phyloP scores from a whole-genome alignment of 1,284 basidiomycete species.

The Ustanciosporium gigantosporum region DNA sequence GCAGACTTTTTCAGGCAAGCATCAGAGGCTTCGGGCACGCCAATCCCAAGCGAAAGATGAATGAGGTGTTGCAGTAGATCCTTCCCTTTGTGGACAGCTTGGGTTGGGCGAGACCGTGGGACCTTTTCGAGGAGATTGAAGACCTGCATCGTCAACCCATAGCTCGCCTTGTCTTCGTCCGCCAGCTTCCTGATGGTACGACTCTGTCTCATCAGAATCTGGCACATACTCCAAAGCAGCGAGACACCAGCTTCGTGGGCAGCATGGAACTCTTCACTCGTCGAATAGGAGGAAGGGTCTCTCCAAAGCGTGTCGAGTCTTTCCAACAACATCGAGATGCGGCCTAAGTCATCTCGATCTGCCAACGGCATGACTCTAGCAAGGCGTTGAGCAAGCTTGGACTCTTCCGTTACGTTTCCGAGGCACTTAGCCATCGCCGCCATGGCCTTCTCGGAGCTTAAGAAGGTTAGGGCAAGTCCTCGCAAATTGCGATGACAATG shows the following conservation, averaged over 20 bases:
- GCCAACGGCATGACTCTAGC: constrained; percentile 7
- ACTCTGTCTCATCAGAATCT: constrained; percentile 3
- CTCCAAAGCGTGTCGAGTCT: constrained; percentile 16
- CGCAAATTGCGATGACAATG: constrained; percentile 1
- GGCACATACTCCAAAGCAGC: constrained; percentile 10
- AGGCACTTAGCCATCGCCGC: background rate
- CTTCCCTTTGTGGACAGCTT: background rate
- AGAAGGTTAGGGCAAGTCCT: background rate
- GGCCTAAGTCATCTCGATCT: background rate
- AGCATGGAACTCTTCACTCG: background rate
- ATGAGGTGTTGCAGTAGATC: constrained; percentile 3
- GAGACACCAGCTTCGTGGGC: constrained; percentile 2
- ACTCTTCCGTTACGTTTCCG: background rate
- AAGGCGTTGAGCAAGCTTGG: constrained; percentile 4
- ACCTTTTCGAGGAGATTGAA: background rate
- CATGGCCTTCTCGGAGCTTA: background rate
- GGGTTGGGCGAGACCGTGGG: background rate
- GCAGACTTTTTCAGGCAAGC: no score
- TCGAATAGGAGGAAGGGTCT: background rate
- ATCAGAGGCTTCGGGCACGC: constrained; percentile 1
- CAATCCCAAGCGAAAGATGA: background rate
- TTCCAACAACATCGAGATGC: constrained; percentile 2
- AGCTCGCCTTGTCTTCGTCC: background rate
- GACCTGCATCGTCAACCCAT: background rate
- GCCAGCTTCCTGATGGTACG: background rate